These are phyloP conservation scores for Quercus parvula DNA, from an alignment of 306 rosid species.

Conservation along the genomic window DNA sequence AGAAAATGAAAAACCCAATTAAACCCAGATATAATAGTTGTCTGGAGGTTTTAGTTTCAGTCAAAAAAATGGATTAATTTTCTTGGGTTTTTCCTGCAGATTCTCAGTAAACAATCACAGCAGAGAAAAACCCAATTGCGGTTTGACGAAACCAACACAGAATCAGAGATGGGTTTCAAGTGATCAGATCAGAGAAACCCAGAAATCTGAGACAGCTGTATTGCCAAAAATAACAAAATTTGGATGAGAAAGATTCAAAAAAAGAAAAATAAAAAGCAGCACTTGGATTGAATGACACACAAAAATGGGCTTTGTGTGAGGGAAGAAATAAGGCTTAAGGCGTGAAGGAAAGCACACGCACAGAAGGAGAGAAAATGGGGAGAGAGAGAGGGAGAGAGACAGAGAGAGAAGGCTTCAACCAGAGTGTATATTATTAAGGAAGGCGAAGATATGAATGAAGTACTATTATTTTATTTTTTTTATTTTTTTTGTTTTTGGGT, in stretches of 20 bases:
- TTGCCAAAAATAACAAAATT: constrained; percentile 16
- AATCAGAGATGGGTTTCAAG: constrained; percentile 3
- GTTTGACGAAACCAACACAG: background rate
- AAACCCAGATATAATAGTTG: constrained; percentile 2
- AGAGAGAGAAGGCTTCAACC: constrained; percentile 20
- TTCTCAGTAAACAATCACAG: constrained; percentile 29
- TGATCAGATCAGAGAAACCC: constrained; percentile 25
- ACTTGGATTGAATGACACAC: constrained; percentile 22
- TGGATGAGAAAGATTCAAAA: constrained; percentile 26
- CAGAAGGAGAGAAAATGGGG: background rate
- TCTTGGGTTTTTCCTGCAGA: background rate
- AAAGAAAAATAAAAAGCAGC: constrained; percentile 11
- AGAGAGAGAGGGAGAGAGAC: background rate
- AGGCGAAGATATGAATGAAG: constrained; percentile 3
- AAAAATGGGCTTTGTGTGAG: constrained; percentile 32
- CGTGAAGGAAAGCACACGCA: constrained; percentile 25
- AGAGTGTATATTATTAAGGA: constrained; percentile 9
- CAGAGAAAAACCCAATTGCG: constrained; percentile 3
- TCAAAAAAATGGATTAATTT: background rate
- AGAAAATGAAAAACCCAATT: constrained; percentile 1
- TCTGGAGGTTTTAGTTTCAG: constrained; percentile 3
- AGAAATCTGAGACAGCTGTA: constrained; percentile 11
- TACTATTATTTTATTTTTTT: background rate
- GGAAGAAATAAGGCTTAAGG: constrained; percentile 33
- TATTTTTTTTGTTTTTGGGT: background rate